Evolutionary conservation across 495 filamentous ascomycete species (phyloP), one percentile per base, ranked within the genome.

Genomic region (Lophiostoma macrostomum): DNA sequence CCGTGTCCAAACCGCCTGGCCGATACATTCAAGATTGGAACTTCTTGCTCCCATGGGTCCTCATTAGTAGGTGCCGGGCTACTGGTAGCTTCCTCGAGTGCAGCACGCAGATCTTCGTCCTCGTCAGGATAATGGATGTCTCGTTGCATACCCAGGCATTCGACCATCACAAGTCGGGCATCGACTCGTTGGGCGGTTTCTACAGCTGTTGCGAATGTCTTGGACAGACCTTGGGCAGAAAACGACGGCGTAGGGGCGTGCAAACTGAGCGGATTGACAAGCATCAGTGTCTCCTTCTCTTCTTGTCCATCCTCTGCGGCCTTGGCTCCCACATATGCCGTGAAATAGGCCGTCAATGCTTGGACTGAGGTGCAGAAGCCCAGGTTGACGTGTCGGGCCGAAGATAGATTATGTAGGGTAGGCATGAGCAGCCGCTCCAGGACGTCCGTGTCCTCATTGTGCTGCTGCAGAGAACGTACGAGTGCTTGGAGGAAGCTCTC

Each of bases 161-260:
- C 70, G 3, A 48, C 63, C 18, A 70, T 23, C n/a, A 65, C 14
- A 3, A 71, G 60, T 43, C 37, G 32, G 18, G 46, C 57, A 5
- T 39, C 20, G 0, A 50, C 39, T 14, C 45, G 49, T 19, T 39
- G 38, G 1, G 84, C 82, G 6, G 81, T 73, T 59, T 94, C 90
- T 23, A 91, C 80, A 5, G 85, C 69, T 19, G 69, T 67, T 10
- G 90, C 79, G 13, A 87, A 72, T 4, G 83, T 87, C 61, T 82
- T 80, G 41, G 80, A 80, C 4, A 96, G 67, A 0, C 89, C 90
- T 66, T 95, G 90, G 0, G 84, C 88, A 35, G 86, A 90, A 76
- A 86, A 91, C 61, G 93, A 88, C 48, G 80, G 79, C 4, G 87
- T 91, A 23, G 74, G 68, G n/a, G 73, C 73, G 69, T 95, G 90